Percentiles rank a stretch among this genome's conserved stretches.
These are phyloP conservation scores for Fonsecaea multimorphosa DNA, from an alignment of 2,329 filamentous ascomycete species.

Conservation along the genomic window DNA sequence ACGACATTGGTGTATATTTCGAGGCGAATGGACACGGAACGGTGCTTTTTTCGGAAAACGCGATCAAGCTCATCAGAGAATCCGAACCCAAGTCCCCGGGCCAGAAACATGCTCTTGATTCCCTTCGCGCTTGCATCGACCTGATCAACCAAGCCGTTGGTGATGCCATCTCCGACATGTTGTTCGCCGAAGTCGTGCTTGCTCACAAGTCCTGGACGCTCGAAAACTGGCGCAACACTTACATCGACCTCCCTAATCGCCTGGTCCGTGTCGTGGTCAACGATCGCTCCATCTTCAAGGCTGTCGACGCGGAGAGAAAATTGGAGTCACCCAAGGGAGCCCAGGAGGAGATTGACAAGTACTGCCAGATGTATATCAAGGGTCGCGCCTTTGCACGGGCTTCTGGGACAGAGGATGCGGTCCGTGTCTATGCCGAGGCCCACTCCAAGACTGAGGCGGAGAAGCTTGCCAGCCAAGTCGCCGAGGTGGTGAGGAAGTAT, in stretches of 20 bases:
- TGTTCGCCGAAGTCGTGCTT: conserved; percentile 93
- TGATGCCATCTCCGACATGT: conserved; percentile 92
- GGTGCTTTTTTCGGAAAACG: conserved; percentile 87
- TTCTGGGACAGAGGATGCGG: conserved; percentile 93
- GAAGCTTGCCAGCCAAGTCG: conserved; percentile 84
- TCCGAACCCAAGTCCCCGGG: conserved; percentile 87
- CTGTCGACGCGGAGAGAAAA: conserved; percentile 88
- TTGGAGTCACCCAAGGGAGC: conserved; percentile 78
- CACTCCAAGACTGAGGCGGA: conserved; percentile 87
- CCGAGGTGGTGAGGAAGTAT: conserved; percentile 71
- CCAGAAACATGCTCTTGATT: conserved; percentile 86
- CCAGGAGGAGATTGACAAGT: conserved; percentile 83
- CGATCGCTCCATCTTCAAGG: conserved; percentile 87
- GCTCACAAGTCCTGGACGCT: conserved; percentile 92
- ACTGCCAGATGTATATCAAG: conserved; percentile 88
- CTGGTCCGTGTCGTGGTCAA: conserved; percentile 91
- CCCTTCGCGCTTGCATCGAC: conserved; percentile 79
- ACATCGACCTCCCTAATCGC: conserved; percentile 91
- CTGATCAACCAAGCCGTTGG: conserved; percentile 98
- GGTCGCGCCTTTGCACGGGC: conserved; percentile 90
- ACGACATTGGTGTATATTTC: conserved; percentile 97
- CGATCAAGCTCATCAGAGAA: conserved; percentile 76
- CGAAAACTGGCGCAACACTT: conserved; percentile 90
- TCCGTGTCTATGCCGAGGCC: conserved; percentile 94
- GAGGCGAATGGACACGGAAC: conserved; percentile 98